A percentile compares a stretch with the other conserved stretches of the same genome.
These are phyloP conservation scores for Acer yangbiense DNA, from an alignment of 345 rosid species.

Conservation along the genomic window DNA sequence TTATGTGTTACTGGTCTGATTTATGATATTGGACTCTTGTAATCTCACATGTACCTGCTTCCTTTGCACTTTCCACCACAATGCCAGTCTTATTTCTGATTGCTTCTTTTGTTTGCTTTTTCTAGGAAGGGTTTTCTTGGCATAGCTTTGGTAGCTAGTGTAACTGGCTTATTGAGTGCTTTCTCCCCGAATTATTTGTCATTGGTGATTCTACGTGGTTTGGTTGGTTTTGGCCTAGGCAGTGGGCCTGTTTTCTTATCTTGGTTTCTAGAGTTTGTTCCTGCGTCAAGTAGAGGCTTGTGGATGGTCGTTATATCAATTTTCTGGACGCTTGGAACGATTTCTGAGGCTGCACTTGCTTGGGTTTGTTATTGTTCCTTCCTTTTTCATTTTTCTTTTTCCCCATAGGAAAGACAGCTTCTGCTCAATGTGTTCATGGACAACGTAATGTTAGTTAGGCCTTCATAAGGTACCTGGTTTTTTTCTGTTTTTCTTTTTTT, in stretches of 20 bases:
- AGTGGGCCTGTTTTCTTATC: slow-evolving; percentile 60
- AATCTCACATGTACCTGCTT: not conserved
- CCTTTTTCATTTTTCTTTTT: not conserved
- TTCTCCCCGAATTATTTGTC: slow-evolving; percentile 49
- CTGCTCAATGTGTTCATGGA: not conserved
- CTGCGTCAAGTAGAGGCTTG: slow-evolving; percentile 56
- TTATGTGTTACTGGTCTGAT: too few species aligned
- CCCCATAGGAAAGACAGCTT: not conserved
- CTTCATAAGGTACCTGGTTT: too few species aligned
- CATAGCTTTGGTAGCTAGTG: slow-evolving; percentile 48
- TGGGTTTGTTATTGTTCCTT: slow-evolving; percentile 43
- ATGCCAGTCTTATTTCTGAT: not conserved
- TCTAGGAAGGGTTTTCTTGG: slow-evolving; percentile 61
- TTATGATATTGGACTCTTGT: not conserved
- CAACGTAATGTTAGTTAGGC: not conserved
- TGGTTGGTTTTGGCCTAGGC: slow-evolving; percentile 67
- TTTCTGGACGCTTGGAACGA: slow-evolving; percentile 62
- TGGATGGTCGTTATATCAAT: slow-evolving; percentile 60
- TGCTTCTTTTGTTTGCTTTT: slow-evolving; percentile 1
- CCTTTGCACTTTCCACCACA: not conserved
- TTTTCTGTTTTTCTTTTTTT: too few species aligned
- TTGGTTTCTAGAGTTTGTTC: slow-evolving; percentile 68
- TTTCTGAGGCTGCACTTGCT: slow-evolving; percentile 61
- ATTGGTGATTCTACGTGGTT: slow-evolving; percentile 43
- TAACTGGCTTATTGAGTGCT: slow-evolving; percentile 58